A percentile compares a stretch with the other conserved stretches of the same genome.
Evolutionary conservation across 1,284 basidiomycete species (phyloP).

Genomic region (Tremellales sp.): DNA sequence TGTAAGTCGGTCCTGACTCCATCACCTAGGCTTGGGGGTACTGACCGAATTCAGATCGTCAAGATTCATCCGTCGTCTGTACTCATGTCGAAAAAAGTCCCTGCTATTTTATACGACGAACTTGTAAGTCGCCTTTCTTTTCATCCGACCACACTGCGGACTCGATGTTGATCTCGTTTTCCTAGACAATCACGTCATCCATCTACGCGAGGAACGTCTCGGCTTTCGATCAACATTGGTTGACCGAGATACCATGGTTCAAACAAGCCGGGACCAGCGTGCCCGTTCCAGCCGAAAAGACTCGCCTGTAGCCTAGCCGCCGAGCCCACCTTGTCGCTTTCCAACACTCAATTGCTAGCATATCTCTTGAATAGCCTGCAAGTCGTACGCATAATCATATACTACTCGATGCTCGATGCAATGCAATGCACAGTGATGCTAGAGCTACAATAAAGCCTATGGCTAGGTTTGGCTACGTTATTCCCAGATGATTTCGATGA

Average conservation of each 20-base stretch:
- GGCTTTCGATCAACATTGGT: conserved; percentile 62
- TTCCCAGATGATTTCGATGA: no score
- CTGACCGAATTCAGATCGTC: conserved; percentile 55
- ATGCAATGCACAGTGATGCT: not conserved
- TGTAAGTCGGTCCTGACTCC: conserved; percentile 52
- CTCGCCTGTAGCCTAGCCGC: not conserved
- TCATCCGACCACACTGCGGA: not conserved
- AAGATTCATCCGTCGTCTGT: conserved; percentile 86
- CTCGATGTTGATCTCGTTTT: not conserved
- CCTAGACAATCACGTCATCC: conserved; percentile 72
- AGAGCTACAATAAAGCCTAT: no score
- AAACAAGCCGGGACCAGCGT: conserved; percentile 19
- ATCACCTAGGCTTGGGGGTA: not conserved
- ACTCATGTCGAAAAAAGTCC: conserved; percentile 70
- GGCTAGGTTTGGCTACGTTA: no score
- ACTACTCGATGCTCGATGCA: no score
- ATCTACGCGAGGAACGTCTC: conserved; percentile 86
- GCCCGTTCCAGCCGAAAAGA: not conserved
- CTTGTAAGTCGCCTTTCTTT: conserved; percentile 57
- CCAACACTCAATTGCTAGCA: not conserved
- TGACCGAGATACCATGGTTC: conserved; percentile 50
- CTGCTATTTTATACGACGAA: conserved; percentile 85
- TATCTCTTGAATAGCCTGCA: not conserved
- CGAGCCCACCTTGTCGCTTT: not conserved
- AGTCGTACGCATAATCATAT: no score